Evolutionary conservation across 164 flowering plant genomes (phyloP), one percentile per base, ranked within the genome.

Genomic region (Vitis rotundifolia): DNA sequence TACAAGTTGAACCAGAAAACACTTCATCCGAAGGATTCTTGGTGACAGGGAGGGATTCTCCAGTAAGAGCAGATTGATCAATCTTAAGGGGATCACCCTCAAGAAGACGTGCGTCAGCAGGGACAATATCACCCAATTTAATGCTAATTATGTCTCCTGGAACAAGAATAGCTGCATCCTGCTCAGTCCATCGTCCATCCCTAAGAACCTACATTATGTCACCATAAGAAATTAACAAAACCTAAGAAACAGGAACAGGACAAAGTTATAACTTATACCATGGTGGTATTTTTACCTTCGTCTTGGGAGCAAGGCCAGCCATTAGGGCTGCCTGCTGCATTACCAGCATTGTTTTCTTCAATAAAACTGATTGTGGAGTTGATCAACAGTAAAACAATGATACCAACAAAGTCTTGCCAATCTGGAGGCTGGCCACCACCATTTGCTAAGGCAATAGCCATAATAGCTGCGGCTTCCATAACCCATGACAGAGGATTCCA

Each of bases 401-500:
- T 89, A 67, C 93, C 93, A 14, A 87, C 85, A 54, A 89, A 89
- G 71, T 89, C 94, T 70, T 85, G 94, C 94, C 94, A 89, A 80
- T 89, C 94, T 19, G 94, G 94, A 64, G 91, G 90, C 76, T 69
- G 81, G n/a, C 86, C 85, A 59, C 62, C 88, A 19, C 94, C 94
- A 68, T 89, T 89, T 57, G 94, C 94, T 67, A 89, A 76, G 47
- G 72, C 89, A 64, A 89, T 89, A 28, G 94, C 94, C 94, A 89
- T 87, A 11, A 89, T 2, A n/a, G 94, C 94, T 55, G 93, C 93
- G 19, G 80, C 78, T 72, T 89, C 93, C 93, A 89, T 89, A 73
- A 89, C 93, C 93, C 93, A 87, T 18, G 93, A 89, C 51, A 89
- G 58, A 0, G 94, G 94, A 55, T 89, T 89, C 94, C 94, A 89